phyloP scores from a whole-genome alignment of 176 grass and related monocot species.

The Themeda triandra region DNA sequence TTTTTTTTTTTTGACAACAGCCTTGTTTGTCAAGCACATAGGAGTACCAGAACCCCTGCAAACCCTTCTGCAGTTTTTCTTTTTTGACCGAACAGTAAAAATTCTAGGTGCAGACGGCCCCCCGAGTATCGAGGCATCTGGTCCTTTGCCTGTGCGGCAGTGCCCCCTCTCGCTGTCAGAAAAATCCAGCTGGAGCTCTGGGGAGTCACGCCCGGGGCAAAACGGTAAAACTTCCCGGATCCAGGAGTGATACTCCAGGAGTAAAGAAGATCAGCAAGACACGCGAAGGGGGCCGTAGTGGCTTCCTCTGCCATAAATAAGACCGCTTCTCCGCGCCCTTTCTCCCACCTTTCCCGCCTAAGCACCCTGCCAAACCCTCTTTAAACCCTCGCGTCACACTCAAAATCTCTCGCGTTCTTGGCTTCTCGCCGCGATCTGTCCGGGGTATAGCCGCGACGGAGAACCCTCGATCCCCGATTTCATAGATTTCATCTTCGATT shows the following conservation, averaged over 20 bases:
- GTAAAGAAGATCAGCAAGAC: constrained; percentile 21
- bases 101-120: background rate
- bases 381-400: constrained; percentile 8
- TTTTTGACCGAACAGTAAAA: background rate
- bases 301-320: constrained; percentile 35
- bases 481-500: background rate
- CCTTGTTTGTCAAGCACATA: no score
- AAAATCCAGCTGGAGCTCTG: constrained; percentile 20
- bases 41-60: no score
- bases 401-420: background rate
- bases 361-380: constrained; percentile 17
- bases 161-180: constrained; percentile 1
- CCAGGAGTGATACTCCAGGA: constrained; percentile 36
- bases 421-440: background rate
- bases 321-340: background rate
- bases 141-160: no score
- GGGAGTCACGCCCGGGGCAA: background rate
- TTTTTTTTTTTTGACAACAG: no score
- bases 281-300: background rate
- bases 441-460: background rate
- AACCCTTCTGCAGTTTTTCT: background rate
- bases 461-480: background rate
- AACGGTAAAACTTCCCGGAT: background rate
- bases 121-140: background rate
- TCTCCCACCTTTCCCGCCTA: constrained; percentile 22